Percentiles rank a stretch among this genome's conserved stretches.
Conservation (phyloP, 768 basidiomycete genomes). For the Auricularia auricula-judae region DNA sequence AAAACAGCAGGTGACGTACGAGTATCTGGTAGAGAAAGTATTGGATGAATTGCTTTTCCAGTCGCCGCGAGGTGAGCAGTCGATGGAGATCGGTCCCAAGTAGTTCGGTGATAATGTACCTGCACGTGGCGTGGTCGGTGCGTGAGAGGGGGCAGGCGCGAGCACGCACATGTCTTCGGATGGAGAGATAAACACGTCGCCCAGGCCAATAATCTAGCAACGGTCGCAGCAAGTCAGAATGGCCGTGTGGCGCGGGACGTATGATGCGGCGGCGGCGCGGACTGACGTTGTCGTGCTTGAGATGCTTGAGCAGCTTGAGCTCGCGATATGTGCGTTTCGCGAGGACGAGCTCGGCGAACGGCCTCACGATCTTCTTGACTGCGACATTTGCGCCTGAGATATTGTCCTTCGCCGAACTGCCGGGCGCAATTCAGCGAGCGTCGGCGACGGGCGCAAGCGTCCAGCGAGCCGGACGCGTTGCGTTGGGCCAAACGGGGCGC, state of each 20-base stretch:
- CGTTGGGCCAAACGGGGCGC: too few species aligned
- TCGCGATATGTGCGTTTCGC: conserved; percentile 32
- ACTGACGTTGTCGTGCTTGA: conserved; percentile 11
- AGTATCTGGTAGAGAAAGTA: conserved; percentile 94
- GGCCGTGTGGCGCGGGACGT: not conserved
- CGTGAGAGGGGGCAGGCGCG: not conserved
- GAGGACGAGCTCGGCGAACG: conserved; percentile 36
- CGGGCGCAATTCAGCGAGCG: not conserved
- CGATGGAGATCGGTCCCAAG: conserved; percentile 90
- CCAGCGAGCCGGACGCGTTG: conserved; percentile 12
- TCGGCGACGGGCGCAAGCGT: not conserved
- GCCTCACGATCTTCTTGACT: conserved; percentile 35
- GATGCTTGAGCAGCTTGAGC: conserved; percentile 25
- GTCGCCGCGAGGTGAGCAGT: conserved; percentile 88
- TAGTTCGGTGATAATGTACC: conserved; percentile 58
- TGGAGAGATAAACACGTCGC: conserved; percentile 30
- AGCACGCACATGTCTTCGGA: conserved; percentile 20
- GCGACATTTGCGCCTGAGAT: conserved; percentile 30
- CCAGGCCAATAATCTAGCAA: conserved; percentile 30
- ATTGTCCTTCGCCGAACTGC: conserved; percentile 27
- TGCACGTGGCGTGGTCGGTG: conserved; percentile 8
- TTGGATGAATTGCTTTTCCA: conserved; percentile 99
- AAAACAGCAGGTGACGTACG: conserved; percentile 31
- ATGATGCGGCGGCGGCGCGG: conserved; percentile 9
- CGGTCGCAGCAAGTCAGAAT: conserved; percentile 10